Evolutionary conservation across 768 basidiomycete genomes (phyloP).

Genomic region (Ramaria sp.): DNA sequence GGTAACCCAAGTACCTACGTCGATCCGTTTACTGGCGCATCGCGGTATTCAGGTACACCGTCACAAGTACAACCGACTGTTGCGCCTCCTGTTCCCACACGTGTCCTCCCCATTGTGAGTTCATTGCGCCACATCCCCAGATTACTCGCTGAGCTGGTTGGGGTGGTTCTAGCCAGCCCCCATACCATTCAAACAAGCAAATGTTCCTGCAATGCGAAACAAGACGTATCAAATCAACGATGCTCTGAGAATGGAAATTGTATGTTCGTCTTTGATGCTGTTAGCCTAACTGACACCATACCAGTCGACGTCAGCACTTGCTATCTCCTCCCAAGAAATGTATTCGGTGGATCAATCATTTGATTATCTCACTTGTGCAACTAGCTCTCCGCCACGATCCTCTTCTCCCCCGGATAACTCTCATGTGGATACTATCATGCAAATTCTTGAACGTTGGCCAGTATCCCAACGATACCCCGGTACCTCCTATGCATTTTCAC

Average conservation of each 20-base stretch:
- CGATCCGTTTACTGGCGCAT: conserved; percentile 69
- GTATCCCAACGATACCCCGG: conserved; percentile 61
- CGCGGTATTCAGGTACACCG: conserved; percentile 33
- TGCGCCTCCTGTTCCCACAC: conserved; percentile 19
- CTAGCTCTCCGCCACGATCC: conserved; percentile 22
- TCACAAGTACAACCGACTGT: conserved; percentile 16
- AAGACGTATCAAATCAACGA: conserved; percentile 74
- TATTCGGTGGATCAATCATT: conserved; percentile 52
- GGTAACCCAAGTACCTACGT: conserved; percentile 29
- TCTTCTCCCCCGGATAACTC: conserved; percentile 21
- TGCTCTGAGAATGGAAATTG: conserved; percentile 54
- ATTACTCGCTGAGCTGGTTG: conserved; percentile 25
- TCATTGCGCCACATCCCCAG: conserved; percentile 12
- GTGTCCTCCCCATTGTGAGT: conserved; percentile 18
- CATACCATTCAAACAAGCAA: conserved; percentile 79
- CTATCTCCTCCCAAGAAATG: conserved; percentile 59
- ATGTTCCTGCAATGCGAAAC: conserved; percentile 65
- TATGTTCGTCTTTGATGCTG: conserved; percentile 25
- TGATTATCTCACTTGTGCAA: conserved; percentile 40
- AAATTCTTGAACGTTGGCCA: conserved; percentile 69
- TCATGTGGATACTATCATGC: conserved; percentile 53
- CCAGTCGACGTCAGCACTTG: conserved; percentile 61
- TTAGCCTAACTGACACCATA: not conserved
- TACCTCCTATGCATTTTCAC: conserved; percentile 18
- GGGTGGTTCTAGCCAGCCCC: conserved; percentile 37